These are phyloP conservation scores for Ampelomyces quisqualis DNA, from an alignment of 2,329 filamentous ascomycete species.

Conservation along the genomic window DNA sequence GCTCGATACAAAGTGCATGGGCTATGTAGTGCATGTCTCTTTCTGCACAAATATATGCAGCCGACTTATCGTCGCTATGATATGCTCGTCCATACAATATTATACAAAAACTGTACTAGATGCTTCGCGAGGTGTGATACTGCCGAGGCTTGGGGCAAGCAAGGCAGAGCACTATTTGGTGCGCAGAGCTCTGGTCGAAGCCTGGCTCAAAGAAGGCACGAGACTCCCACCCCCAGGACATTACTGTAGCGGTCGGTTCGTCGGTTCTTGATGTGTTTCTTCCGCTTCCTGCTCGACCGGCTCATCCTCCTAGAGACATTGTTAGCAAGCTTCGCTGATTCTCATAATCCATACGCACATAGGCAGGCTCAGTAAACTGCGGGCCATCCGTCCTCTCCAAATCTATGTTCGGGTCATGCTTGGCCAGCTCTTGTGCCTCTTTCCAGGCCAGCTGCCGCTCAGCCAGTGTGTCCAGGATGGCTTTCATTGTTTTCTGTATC, in stretches of 20 bases:
- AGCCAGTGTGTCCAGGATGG: conserved; percentile 80
- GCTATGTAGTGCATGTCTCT: too few species aligned
- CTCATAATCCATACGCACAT: conserved; percentile 16
- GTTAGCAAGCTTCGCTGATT: conserved; percentile 7
- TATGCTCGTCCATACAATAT: too few species aligned
- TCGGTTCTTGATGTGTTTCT: background rate
- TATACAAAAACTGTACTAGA: too few species aligned
- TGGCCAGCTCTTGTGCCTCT: conserved; percentile 65
- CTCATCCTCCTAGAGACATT: conserved; percentile 16
- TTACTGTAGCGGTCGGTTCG: background rate
- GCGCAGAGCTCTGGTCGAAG: too few species aligned
- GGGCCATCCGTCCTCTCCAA: conserved; percentile 26
- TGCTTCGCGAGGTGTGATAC: too few species aligned
- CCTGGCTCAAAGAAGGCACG: too few species aligned
- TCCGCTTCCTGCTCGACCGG: conserved; percentile 19
- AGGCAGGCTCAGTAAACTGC: conserved; percentile 28
- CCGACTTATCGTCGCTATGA: too few species aligned
- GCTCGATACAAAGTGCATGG: too few species aligned
- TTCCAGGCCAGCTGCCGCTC: conserved; percentile 89
- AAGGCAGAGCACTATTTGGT: too few species aligned
- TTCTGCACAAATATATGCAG: too few species aligned
- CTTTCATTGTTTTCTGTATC: conserved; percentile 75
- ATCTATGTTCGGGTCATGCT: conserved; percentile 51
- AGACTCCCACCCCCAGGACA: too few species aligned
- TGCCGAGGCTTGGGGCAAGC: too few species aligned